A percentile compares a stretch with the other conserved stretches of the same genome.
These are phyloP conservation scores for Nicotiana otophora DNA, from an alignment of 257 asterid genomes.

Conservation along the genomic window DNA sequence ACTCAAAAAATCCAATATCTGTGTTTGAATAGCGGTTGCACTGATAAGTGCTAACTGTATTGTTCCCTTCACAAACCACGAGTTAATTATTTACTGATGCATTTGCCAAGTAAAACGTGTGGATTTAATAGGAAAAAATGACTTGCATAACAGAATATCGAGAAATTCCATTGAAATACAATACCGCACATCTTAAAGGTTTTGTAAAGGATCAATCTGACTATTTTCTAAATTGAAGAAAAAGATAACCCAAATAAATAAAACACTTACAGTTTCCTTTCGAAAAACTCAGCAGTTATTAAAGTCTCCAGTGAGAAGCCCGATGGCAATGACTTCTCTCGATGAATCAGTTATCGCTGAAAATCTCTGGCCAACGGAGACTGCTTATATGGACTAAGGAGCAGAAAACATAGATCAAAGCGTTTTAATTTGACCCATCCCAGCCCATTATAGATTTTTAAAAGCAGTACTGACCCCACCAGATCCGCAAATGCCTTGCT, in stretches of 20 bases:
- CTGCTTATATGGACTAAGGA: not conserved
- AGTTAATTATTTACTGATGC: not conserved
- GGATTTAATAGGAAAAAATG: not conserved
- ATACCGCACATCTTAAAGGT: not conserved
- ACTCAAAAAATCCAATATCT: too few relatives aligned
- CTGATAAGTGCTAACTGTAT: not conserved
- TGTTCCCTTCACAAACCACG: not conserved
- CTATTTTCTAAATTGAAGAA: not conserved
- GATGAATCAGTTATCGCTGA: not conserved
- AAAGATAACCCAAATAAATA: not conserved
- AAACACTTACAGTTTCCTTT: not conserved
- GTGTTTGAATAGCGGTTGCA: too few relatives aligned
- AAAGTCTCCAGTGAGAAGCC: too few relatives aligned
- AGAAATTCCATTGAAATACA: not conserved
- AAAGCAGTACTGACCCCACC: not conserved
- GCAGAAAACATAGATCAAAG: not conserved
- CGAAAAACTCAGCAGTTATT: not conserved
- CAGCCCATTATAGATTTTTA: not conserved
- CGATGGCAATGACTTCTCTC: too few relatives aligned
- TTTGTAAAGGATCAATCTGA: not conserved
- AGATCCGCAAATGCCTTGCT: not conserved
- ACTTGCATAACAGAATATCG: not conserved
- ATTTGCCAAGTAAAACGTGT: not conserved
- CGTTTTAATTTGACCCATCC: not conserved
- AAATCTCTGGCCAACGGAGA: not conserved